Base-by-base conservation (phyloP, 2,329 filamentous ascomycete species). In the Akanthomyces uredinophilus region DNA sequence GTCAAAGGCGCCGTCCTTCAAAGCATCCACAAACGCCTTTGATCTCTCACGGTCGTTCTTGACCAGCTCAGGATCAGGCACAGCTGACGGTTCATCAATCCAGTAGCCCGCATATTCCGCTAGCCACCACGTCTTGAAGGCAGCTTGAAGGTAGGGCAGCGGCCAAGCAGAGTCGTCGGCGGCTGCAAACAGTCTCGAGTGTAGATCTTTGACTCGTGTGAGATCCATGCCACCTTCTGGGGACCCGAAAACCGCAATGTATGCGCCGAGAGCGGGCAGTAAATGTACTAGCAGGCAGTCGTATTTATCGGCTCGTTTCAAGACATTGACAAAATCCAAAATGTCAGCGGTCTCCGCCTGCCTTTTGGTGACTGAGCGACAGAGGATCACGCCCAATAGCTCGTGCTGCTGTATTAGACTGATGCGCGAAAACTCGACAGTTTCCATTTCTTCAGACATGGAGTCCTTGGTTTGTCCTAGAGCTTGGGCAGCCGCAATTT, bases 101-200 rank as follows among this genome's bases (percentile, higher is more conserved):
- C 93, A 96, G 80, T 92, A 91, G 3, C 92, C 91, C 67, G 91
- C 95, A 75, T 97, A 97, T 70, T 98, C 92, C 37, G 91, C 88
- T 52, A 97, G 83, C 95, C 95, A 99, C 83, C 91, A 92, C 5
- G 89, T 85, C 60, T 86, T 83, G 14, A 93, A 83, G 4, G 91
- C 89, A 51, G 93, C 91, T 68, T 93, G 89, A 14, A 98, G 82
- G 67, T 88, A 89, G 18, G 87, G 81, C 44, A 96, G 73, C 24
- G 83, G 80, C 90, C 92, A 96, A 18, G 82, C 77, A 47, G 88
- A 79, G 64, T 87, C 85, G 55, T 92, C 89, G 51, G 84, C 78
- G 20, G 84, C 82, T 43, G 84, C 82, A 66, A 88, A 86, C 24
- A 97, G 81, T 41, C 86, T 79, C 16, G 81, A 76, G 70, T 96